These are phyloP conservation scores for Clohesyomyces aquaticus DNA, from an alignment of 495 filamentous ascomycete genomes.

Conservation along the genomic window DNA sequence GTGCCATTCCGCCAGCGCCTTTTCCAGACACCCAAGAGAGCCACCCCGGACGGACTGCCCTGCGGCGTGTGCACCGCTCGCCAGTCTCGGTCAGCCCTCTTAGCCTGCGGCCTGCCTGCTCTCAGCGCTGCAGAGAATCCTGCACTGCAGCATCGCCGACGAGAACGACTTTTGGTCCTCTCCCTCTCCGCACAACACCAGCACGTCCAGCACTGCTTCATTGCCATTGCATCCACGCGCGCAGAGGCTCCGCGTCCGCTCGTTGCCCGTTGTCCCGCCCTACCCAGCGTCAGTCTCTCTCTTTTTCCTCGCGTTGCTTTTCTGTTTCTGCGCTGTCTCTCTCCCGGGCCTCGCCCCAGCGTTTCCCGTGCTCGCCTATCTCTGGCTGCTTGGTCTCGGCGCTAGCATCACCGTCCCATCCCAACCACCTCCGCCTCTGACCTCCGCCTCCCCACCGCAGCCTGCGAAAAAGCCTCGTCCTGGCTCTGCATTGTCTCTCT, in stretches of 20 bases:
- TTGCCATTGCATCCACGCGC: background rate
- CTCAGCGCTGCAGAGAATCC: slow-evolving; percentile 38
- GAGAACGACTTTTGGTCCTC: slow-evolving; percentile 24
- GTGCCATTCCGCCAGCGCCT: slow-evolving; percentile 3
- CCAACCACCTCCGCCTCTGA: slow-evolving; percentile 45
- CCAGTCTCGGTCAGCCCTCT: slow-evolving; percentile 40
- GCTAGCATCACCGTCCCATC: slow-evolving; percentile 43
- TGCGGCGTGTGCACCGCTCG: slow-evolving; percentile 34
- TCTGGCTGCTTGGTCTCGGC: slow-evolving; percentile 39
- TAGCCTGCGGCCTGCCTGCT: slow-evolving; percentile 41
- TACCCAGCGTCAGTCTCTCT: slow-evolving; percentile 7
- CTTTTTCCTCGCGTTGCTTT: slow-evolving; percentile 22
- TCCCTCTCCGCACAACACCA: slow-evolving; percentile 9
- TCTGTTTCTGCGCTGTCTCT: slow-evolving; percentile 4
- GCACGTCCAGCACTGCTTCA: slow-evolving; percentile 4
- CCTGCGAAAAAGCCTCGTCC: slow-evolving; percentile 23
- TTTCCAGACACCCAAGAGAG: background rate
- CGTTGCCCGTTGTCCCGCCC: slow-evolving; percentile 16
- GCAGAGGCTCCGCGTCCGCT: slow-evolving; percentile 22
- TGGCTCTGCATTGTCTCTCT: slow-evolving; percentile 26
- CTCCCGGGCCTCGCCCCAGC: slow-evolving; percentile 25
- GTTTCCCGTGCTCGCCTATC: slow-evolving; percentile 41
- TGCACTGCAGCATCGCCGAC: slow-evolving; percentile 37
- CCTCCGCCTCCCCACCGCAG: slow-evolving; percentile 44
- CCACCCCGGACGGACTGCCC: slow-evolving; percentile 23